phyloP scores from a whole-genome alignment of 2,329 filamentous ascomycete genomes.

The Curvularia eragrostidis region DNA sequence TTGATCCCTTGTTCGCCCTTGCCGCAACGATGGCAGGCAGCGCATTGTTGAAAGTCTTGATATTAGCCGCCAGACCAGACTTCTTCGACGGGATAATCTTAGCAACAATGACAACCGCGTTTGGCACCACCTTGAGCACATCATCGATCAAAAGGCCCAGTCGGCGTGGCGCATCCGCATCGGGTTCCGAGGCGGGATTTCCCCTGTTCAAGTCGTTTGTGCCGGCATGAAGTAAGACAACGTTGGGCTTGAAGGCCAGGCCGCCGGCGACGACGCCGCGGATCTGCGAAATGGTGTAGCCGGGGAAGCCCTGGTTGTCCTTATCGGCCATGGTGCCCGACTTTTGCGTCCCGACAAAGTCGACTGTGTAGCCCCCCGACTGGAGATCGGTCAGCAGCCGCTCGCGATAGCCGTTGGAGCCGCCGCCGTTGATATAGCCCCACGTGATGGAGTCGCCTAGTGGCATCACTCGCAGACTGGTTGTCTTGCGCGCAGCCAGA shows the following conservation, averaged over 20 bases:
- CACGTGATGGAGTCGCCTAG: constrained; percentile 36
- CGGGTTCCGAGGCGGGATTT: constrained; percentile 24
- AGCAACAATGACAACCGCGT: constrained; percentile 48
- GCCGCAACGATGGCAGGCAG: constrained; percentile 33
- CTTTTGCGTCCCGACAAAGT: constrained; percentile 40
- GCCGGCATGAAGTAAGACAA: constrained; percentile 31
- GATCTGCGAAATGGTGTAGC: constrained; percentile 44
- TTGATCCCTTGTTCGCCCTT: constrained; percentile 27
- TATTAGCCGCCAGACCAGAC: constrained; percentile 18
- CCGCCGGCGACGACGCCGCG: constrained; percentile 12
- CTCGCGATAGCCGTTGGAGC: constrained; percentile 43
- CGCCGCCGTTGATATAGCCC: constrained; percentile 37
- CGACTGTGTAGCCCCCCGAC: constrained; percentile 25
- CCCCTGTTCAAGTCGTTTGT: constrained; percentile 33
- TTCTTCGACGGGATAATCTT: constrained; percentile 41
- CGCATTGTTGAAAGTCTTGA: constrained; percentile 36
- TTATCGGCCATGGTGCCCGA: constrained; percentile 45
- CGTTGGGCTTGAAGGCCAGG: constrained; percentile 24
- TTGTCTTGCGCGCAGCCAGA: constrained; percentile 11
- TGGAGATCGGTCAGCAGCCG: constrained; percentile 36
- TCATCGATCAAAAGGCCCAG: constrained; percentile 45
- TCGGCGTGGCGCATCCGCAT: constrained; percentile 41
- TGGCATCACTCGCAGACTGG: constrained; percentile 24
- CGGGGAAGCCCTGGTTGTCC: constrained; percentile 42
- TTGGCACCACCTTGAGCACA: constrained; percentile 37